Base-by-base conservation (phyloP, 768 basidiomycete genomes). In the Fomitopsis serialis region DNA sequence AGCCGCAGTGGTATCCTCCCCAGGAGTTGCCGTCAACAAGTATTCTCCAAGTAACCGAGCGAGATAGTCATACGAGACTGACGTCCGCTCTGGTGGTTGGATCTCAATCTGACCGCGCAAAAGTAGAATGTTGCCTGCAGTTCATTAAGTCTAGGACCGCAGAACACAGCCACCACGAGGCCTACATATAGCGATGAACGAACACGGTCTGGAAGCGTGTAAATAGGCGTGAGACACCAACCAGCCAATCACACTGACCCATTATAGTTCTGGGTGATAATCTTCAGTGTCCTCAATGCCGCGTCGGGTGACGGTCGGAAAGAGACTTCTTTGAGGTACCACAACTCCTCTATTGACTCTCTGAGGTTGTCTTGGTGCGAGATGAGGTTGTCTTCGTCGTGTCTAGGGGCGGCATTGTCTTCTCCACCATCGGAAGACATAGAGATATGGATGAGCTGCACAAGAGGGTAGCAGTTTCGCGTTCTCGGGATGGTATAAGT, bases 161-260 rank as follows among this genome's bases (percentile, higher is more conserved):
- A 32, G 5, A 32, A 32, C 29, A 32, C 15, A 25, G 17, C 45
- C 21, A 46, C 24, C 50, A 35, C 45, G 21, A 32, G 17, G 66
- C 79, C 60, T 63, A 89, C 90, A 93, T 54, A 93, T 88, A 24
- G 92, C 92, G 61, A 95, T 91, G 58, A 95, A 89, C 0, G 90
- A 92, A 64, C 92, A 95, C 9, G 92, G 92, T 9, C 92, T 94
- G 64, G 7, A 34, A 42, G n/a, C 23, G 19, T 21, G 23, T 50
- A 35, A 43, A 48, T 17, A 40, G 57, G 22, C 44, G 21, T 37
- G 15, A 47, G 57, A 7, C 24, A 49, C 34, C 29, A 9, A 12
- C 11, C 3, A 12, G 32, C 12, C 23, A 0, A 46, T 22, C 13
- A 23, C 10, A 74, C 84, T 54, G 53, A 89, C 89, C 89, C 89